Base-by-base conservation (phyloP, 352 stramenopile species). In the Phytophthora podocarpi region DNA sequence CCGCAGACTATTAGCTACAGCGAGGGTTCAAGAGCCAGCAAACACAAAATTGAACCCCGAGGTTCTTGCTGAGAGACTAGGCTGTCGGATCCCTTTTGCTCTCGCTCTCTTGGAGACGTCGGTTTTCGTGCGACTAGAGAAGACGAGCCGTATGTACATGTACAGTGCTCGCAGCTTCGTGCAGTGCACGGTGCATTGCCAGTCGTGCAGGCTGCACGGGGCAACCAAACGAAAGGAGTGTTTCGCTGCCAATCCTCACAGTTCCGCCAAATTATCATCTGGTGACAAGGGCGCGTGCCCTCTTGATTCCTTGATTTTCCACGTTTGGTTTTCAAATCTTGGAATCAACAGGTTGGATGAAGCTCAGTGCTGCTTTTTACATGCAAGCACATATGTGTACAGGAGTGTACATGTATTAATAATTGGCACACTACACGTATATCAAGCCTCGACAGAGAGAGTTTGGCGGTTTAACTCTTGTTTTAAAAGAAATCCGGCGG, bases 261-360 rank as follows among this genome's bases (percentile, higher is more conserved):
- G 36, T 50, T 50, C 10, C 8, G 7, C 10, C 4, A 4, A 4
- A 23, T 31, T 37, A 27, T 47, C 55, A 64, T 54, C 27, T 57
- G 55, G 31, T 30, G n/a, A 42, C 43, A 24, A 42, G 13, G 9
- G 54, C 54, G 51, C 36, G 37, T 59, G 50, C 37, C 50, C n/a
- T 49, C 18, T 46, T n/a, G 40, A 34, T 34, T 34, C 30, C 32
- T 30, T 21, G 8, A 16, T 18, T n/a, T 24, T 39, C n/a, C n/a
- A n/a, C n/a, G n/a, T n/a, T n/a, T n/a, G n/a, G n/a, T n/a, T n/a
- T 62, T 58, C 37, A 64, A 37, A 39, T 64, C 46, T 53, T 62
- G 16, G 24, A 10, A n/a, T n/a, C n/a, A n/a, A n/a, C n/a, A n/a
- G n/a, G n/a, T n/a, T 53, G 26, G 26, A 50, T 63, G 43, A 43